Evolutionary conservation across 495 filamentous ascomycete species (phyloP).

Genomic region (Trichoderma virens): DNA sequence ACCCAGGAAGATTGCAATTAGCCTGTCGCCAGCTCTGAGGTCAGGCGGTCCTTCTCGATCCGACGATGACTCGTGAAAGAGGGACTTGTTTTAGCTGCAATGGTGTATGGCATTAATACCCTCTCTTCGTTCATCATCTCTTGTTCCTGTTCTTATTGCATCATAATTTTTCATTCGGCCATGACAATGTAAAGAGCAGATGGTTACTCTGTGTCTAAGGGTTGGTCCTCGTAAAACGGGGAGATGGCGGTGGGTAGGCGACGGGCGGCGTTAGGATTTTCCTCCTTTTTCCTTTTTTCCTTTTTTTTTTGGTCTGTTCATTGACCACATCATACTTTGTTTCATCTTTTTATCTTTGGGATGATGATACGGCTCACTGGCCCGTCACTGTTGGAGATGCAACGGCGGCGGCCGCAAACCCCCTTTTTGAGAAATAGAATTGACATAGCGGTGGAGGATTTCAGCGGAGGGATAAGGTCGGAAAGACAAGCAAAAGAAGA

Average conservation of each 20-base stretch:
- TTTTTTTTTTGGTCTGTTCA: not conserved
- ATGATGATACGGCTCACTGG: not conserved
- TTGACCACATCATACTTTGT: not conserved
- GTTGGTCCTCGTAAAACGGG: not conserved
- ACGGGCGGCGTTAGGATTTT: slow-evolving; percentile 4
- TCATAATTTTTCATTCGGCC: not conserved
- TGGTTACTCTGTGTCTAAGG: not conserved
- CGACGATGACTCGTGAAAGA: slow-evolving; percentile 16
- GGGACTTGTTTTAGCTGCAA: not conserved
- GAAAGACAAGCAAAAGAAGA: not conserved
- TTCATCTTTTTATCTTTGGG: not conserved
- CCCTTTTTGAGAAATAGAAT: not conserved
- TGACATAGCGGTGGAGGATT: not conserved
- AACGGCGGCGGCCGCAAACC: not conserved
- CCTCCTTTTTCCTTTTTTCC: not conserved
- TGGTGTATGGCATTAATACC: not conserved
- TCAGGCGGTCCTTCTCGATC: slow-evolving; percentile 18
- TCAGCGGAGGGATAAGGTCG: not conserved
- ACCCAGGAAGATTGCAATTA: slow-evolving; percentile 39
- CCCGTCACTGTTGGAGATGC: not conserved
- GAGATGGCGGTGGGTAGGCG: not conserved
- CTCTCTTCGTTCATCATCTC: not conserved
- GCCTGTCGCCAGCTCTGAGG: slow-evolving; percentile 32
- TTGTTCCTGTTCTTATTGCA: not conserved
- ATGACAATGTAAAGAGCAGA: slow-evolving; percentile 1